Evolutionary conservation across 176 grass and related monocot species (phyloP).

Genomic region (Pontederia crassipes): DNA sequence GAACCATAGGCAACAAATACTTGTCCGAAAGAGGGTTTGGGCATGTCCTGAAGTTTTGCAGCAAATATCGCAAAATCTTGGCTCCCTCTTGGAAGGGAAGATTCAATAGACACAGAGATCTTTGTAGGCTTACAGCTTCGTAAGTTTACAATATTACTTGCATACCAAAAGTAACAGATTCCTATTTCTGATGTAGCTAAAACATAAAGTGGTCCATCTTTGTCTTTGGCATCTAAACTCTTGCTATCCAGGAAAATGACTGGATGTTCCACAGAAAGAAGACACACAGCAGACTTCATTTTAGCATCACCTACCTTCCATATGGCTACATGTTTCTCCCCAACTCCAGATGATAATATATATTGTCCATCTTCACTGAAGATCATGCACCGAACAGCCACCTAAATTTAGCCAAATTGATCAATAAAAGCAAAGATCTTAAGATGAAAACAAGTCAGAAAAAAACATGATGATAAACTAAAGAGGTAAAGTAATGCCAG

Average conservation of each 20-base stretch:
- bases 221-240: slow-evolving; percentile 18
- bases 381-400: slow-evolving; percentile 67
- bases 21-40: slow-evolving; percentile 52
- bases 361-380: slow-evolving; percentile 63
- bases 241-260: slow-evolving; percentile 71
- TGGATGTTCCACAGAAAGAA: slow-evolving; percentile 86
- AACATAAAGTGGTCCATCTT: slow-evolving; percentile 31
- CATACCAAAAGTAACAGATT: slow-evolving; percentile 82
- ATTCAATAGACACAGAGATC: slow-evolving; percentile 32
- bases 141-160: slow-evolving; percentile 41
- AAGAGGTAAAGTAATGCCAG: slow-evolving; percentile 18
- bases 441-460: neutral
- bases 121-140: slow-evolving; percentile 65
- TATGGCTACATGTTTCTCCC: slow-evolving; percentile 76
- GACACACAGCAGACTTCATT: slow-evolving; percentile 44
- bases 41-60: slow-evolving; percentile 54
- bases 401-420: slow-evolving; percentile 30
- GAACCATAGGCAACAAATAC: slow-evolving; percentile 76
- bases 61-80: slow-evolving; percentile 51
- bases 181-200: slow-evolving; percentile 84
- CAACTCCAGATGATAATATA: slow-evolving; percentile 83
- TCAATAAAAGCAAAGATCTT: neutral
- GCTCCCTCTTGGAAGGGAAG: slow-evolving; percentile 33
- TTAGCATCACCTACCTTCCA: slow-evolving; percentile 60
- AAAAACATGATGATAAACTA: neutral